Base-by-base conservation (phyloP, 371 early-diverging fungal genomes). In the Parasitella parasitica region DNA sequence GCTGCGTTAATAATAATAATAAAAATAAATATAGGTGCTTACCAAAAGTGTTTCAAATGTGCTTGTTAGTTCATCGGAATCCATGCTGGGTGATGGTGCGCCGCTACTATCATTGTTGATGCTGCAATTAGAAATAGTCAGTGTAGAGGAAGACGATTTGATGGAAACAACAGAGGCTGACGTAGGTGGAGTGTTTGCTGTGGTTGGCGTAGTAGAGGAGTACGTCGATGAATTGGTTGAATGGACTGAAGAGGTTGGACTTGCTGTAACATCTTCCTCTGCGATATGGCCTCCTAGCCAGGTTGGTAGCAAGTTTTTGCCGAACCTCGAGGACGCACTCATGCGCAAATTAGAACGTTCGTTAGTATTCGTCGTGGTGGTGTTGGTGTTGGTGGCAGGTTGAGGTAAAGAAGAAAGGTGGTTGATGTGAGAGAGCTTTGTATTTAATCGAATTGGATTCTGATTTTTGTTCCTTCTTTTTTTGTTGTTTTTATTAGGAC, bases 271-370 rank as follows among this genome's bases (percentile, higher is more conserved):
- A 26, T 38, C 38, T 43, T 61, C 62, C 13, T 46, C 54, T 1
- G 38, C 57, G n/a, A 61, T 22, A 49, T 62, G 62, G 15, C 76
- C 67, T 43, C 73, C 75, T n/a, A 78, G 63, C 78, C 78, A 78
- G 26, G 71, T 60, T 16, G 75, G 78, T 27, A 78, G 54, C 6
- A 73, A 41, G 15, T 59, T 71, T 41, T 78, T 78, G n/a, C 75
- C 71, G 60, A 78, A 78, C 37, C 73, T 63, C n/a, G 75, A 61
- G 16, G 78, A 73, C n/a, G 69, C 52, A 52, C 69, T 69, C 59
- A 61, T 66, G 20, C 70, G 68, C 54, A 70, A 15, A n/a, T 24
- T n/a, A 2, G 75, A 60, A 30, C 64, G 59, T 12, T 70, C 63
- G 41, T 67, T 48, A 20, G 56, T n/a, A n/a, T 27, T 54, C 38